phyloP scores from a whole-genome alignment of 495 filamentous ascomycete genomes.

The Hyaloscypha variabilis region DNA sequence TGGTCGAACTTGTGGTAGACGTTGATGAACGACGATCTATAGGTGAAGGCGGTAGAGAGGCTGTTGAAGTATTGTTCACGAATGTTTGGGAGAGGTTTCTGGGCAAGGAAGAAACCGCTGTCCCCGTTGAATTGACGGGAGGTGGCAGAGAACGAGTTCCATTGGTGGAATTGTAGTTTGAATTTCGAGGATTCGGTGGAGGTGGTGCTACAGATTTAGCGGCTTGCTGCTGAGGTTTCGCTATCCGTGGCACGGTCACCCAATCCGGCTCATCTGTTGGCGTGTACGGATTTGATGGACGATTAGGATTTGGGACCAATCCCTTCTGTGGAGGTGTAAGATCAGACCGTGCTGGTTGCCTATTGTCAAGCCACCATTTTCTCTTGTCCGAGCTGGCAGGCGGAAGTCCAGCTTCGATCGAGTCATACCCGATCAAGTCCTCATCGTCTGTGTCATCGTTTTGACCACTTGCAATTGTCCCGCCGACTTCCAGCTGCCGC shows the following conservation, averaged over 20 bases:
- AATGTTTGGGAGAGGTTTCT: conserved; percentile 27
- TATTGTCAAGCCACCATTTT: conserved; percentile 96
- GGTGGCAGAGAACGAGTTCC: conserved; percentile 54
- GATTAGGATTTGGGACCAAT: conserved; percentile 66
- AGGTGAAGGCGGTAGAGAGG: conserved; percentile 31
- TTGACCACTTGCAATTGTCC: conserved; percentile 40
- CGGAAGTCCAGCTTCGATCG: conserved; percentile 79
- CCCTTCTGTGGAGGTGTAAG: conserved; percentile 64
- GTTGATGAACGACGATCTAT: conserved; percentile 20
- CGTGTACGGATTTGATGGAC: conserved; percentile 82
- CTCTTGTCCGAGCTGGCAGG: conserved; percentile 85
- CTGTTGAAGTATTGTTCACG: conserved; percentile 15
- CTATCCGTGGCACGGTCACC: conserved; percentile 61
- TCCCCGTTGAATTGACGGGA: conserved; percentile 46
- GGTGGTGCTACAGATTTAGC: conserved; percentile 47
- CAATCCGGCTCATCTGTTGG: conserved; percentile 74
- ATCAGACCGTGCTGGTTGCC: conserved; percentile 72
- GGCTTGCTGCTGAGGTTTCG: conserved; percentile 41
- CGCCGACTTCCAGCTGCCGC: conserved; percentile 60
- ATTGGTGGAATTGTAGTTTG: conserved; percentile 44
- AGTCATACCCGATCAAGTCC: conserved; percentile 70
- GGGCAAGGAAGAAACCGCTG: conserved; percentile 21
- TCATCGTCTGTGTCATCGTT: conserved; percentile 70
- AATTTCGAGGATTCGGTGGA: conserved; percentile 44
- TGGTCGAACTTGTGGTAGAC: conserved; percentile 34